Evolutionary conservation across 805 yeast genomes (phyloP).

Genomic region (Wickerhamomyces chaumierensis): DNA sequence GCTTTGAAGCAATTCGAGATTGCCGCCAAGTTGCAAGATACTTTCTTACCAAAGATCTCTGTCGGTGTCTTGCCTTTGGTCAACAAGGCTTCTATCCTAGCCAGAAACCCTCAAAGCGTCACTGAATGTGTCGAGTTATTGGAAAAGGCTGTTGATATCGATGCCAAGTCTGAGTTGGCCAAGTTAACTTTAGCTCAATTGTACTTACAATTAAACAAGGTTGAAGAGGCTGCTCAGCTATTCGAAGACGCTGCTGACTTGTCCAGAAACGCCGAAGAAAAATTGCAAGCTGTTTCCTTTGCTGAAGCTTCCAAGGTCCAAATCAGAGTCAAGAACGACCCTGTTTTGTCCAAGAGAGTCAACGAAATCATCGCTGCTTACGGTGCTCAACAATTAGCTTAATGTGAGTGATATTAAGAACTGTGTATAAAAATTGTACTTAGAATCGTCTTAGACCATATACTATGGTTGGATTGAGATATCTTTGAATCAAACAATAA

Average conservation of each 20-base stretch:
- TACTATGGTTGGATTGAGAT: no score
- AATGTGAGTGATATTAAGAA: no score
- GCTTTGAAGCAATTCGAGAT: constrained; percentile 80
- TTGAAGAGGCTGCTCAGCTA: constrained; percentile 68
- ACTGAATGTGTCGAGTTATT: constrained; percentile 55
- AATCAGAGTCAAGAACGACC: constrained; percentile 62
- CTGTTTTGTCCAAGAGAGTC: constrained; percentile 49
- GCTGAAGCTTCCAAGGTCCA: constrained; percentile 93
- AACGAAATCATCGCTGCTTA: constrained; percentile 41
- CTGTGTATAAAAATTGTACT: no score
- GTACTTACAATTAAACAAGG: constrained; percentile 71
- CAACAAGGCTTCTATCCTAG: constrained; percentile 72
- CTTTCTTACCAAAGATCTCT: constrained; percentile 46
- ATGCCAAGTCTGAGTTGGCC: constrained; percentile 85
- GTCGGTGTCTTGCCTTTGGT: constrained; percentile 85
- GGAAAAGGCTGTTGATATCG: constrained; percentile 66
- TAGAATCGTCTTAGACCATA: no score
- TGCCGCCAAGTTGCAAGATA: constrained; percentile 74
- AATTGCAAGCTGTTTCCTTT: constrained; percentile 80
- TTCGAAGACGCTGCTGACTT: constrained; percentile 77
- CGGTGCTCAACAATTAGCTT: constrained; percentile 14
- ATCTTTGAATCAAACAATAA: no score
- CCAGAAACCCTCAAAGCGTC: constrained; percentile 37
- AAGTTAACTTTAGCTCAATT: constrained; percentile 86
- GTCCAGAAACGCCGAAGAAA: constrained; percentile 78